Evolutionary conservation across 1,139 yeast genomes (phyloP), one percentile per base, ranked within the genome.

Genomic region (Nematodospora anomalae): DNA sequence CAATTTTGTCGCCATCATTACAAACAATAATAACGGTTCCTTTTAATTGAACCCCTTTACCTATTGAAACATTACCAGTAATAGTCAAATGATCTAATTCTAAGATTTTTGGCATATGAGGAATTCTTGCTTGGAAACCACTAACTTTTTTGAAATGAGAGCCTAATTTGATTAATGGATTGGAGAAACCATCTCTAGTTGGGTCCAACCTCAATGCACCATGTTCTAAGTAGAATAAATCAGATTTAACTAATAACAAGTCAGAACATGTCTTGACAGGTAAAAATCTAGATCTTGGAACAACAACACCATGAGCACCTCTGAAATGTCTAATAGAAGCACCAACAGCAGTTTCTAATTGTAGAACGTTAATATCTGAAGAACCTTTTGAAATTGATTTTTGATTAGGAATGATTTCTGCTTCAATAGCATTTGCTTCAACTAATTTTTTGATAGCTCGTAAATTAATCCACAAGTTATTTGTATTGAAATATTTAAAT

Each of bases 211-310:
- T 83, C 54, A 92, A 76, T 13, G 96, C 84, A 58, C 98, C 98
- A 57, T 90, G 97, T 60, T 85, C 88, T 61, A 92, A 76, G 58
- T 75, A 79, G 74, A 90, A 92, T 58, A 92, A 76, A 62, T 92
- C 98, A n/a, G 97, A 89, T 68, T 92, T 92, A 49, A 92, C 98
- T 56, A 92, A 77, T 54, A 94, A 72, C 63, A 92, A 72, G 64
- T 92, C 98, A 7, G 97, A 89, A 63, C 94, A 88, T 16, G 98
- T 94, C 74, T 92, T 92, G 53, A 92, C 98, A 14, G 98, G 98
- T 70, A 94, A 78, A 77, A 92, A 92, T 62, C 98, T 83, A 30
- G 96, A 78, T 71, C 98, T 86, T 64, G 98, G 97, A 24, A 92
- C 98, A 55, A 89, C 96, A 53, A 92, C 95, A 67, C 98, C 98